A percentile compares a stretch with the other conserved stretches of the same genome.
Conservation (phyloP, 176 grass and related monocot genomes). For the Ananas comosus region DNA sequence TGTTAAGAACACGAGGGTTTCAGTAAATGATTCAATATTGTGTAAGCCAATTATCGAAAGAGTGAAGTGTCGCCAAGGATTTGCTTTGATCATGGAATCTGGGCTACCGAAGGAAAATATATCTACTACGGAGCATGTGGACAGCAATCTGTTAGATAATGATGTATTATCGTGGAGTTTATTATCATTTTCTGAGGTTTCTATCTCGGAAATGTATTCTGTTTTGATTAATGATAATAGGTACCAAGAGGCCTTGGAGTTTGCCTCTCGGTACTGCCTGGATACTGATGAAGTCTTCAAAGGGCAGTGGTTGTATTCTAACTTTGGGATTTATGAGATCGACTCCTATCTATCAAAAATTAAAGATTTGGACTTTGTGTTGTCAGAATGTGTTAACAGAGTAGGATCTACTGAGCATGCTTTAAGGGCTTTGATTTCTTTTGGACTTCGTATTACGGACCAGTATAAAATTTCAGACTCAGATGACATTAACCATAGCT, state of each 20-base stretch:
- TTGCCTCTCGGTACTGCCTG: slow-evolving; percentile 50
- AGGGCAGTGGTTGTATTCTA: slow-evolving; percentile 61
- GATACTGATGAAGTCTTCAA: slow-evolving; percentile 91
- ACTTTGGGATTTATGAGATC: slow-evolving; percentile 50
- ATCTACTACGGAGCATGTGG: slow-evolving; percentile 21
- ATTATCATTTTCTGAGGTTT: slow-evolving; percentile 58
- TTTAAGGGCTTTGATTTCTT: slow-evolving; percentile 74
- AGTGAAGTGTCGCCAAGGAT: slow-evolving; percentile 43
- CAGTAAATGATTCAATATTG: slow-evolving; percentile 44
- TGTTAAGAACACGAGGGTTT: slow-evolving; percentile 37
- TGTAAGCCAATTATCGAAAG: slow-evolving; percentile 61
- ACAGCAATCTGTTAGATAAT: slow-evolving; percentile 10
- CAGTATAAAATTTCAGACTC: slow-evolving; percentile 53
- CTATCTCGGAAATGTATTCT: slow-evolving; percentile 67
- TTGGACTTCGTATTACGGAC: slow-evolving; percentile 65
- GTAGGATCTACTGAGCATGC: slow-evolving; percentile 58
- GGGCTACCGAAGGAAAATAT: slow-evolving; percentile 24
- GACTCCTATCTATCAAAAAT: slow-evolving; percentile 58
- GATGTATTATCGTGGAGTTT: slow-evolving; percentile 59
- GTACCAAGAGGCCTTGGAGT: slow-evolving; percentile 62
- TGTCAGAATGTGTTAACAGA: slow-evolving; percentile 87
- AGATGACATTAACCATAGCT: slow-evolving; percentile 30
- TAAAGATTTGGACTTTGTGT: slow-evolving; percentile 69
- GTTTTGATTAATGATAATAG: slow-evolving; percentile 47
- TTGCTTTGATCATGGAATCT: slow-evolving; percentile 72